These are phyloP conservation scores for Salix viminalis DNA, from an alignment of 345 rosid genomes.

Conservation along the genomic window DNA sequence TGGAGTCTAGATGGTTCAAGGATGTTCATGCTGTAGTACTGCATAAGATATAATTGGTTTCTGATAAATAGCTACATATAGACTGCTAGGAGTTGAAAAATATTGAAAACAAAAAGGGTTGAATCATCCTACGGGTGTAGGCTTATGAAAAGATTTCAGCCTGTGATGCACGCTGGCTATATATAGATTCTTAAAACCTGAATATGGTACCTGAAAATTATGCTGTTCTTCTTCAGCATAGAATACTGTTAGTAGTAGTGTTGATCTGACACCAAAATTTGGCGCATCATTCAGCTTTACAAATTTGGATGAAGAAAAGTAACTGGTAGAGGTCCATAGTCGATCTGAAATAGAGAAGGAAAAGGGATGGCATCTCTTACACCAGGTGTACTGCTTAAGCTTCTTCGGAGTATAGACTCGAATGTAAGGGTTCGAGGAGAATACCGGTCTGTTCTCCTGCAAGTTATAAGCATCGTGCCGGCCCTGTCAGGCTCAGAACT, in stretches of 20 bases:
- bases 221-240: background rate
- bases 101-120: background rate
- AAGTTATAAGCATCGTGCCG: constrained; percentile 87
- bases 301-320: background rate
- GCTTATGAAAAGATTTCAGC: background rate
- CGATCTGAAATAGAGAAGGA: background rate
- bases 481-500: constrained; percentile 82
- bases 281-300: background rate
- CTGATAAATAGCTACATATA: background rate
- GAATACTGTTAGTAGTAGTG: background rate
- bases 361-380: constrained; percentile 69
- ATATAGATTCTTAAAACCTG: background rate
- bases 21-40: background rate
- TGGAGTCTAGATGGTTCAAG: background rate
- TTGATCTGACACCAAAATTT: background rate
- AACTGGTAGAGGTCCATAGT: background rate
- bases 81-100: background rate
- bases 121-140: background rate
- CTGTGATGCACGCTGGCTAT: background rate
- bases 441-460: constrained; percentile 74
- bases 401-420: constrained; percentile 69
- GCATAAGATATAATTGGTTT: background rate
- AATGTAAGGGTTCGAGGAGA: constrained; percentile 72
- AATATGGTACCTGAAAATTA: background rate
- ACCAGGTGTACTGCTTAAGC: constrained; percentile 76